phyloP scores from a whole-genome alignment of 768 basidiomycete genomes.

The Xerocomellus intermedius region DNA sequence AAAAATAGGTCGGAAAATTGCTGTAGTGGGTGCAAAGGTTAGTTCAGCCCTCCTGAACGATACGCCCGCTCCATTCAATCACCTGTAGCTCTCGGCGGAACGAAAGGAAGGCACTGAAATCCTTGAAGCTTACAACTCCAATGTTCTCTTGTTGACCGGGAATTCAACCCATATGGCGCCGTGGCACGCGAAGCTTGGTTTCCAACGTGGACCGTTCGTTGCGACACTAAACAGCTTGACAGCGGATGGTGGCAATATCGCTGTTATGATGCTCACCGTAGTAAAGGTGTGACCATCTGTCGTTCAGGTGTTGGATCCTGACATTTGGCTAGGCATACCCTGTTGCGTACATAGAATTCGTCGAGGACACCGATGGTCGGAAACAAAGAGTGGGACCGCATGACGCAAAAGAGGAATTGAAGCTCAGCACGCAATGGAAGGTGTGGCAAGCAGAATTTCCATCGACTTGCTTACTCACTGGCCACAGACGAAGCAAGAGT shows the following conservation, averaged over 20 bases:
- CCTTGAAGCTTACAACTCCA: slow-evolving; percentile 73
- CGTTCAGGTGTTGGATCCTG: background rate
- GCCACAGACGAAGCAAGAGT: slow-evolving; percentile 54
- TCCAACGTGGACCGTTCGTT: slow-evolving; percentile 61
- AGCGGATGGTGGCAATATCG: slow-evolving; percentile 75
- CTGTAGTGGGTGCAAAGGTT: slow-evolving; percentile 76
- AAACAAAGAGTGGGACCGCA: slow-evolving; percentile 59
- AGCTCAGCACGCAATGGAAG: slow-evolving; percentile 64
- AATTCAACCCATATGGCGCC: slow-evolving; percentile 85
- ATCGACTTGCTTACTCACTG: slow-evolving; percentile 1
- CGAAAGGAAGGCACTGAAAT: slow-evolving; percentile 79
- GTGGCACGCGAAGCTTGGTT: slow-evolving; percentile 90
- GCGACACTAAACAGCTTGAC: slow-evolving; percentile 78
- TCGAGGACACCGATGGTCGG: slow-evolving; percentile 47
- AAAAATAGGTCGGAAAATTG: slow-evolving; percentile 79
- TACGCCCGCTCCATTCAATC: background rate
- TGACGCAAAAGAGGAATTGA: slow-evolving; percentile 66
- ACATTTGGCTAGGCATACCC: slow-evolving; percentile 54
- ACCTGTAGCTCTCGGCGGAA: slow-evolving; percentile 59
- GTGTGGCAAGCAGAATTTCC: slow-evolving; percentile 38
- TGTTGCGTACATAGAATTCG: slow-evolving; percentile 75
- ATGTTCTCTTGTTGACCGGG: slow-evolving; percentile 65
- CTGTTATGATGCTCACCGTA: slow-evolving; percentile 72
- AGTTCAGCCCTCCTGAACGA: slow-evolving; percentile 22
- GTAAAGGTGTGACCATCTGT: slow-evolving; percentile 47